Base-by-base conservation (phyloP, 345 rosid species). In the Hirschfeldia incana region DNA sequence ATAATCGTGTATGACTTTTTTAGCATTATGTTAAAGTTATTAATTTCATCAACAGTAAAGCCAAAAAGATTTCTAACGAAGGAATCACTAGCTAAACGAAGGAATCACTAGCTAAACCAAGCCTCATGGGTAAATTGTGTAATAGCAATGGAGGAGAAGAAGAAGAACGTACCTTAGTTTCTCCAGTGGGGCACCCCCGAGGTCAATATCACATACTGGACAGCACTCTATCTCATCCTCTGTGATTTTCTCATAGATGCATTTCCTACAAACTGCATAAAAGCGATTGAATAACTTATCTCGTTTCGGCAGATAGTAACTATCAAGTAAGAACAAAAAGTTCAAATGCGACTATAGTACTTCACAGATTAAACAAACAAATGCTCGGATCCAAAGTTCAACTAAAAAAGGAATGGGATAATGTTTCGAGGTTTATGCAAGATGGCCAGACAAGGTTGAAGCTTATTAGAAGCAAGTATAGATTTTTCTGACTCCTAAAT, bases 151-250 rank as follows among this genome's bases (percentile, higher is more conserved):
- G 69, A 70, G 65, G 69, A 70, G 10, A 68, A 64, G 79, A 65
- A 78, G 42, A 78, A 39, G 65, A 59, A 59, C 71, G 37, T n/a
- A 89, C 98, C 97, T 91, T 81, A 94, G 76, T 84, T 94, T 94
- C 83, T 94, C 97, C 83, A 90, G 32, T 7, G 98, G 97, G 59
- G 85, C 85, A 82, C 92, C 87, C 15, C 98, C 97, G 58, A 94
- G 86, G 82, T 89, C 86, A 28, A 87, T 92, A 76, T 86, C 83
- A 81, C 98, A 94, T 67, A 88, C 85, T 7, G 98, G 98, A 75
- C 98, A 94, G 72, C 75, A 42, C 73, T 92, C 97, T 68, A 88
- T 65, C 72, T 87, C 98, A 60, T 92, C 97, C 49, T 90, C 94
- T 26, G 85, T 74, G 77, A 94, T 86, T 86, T 90, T 92, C 68